phyloP scores from a whole-genome alignment of 2,329 filamentous ascomycete genomes.

The Aspergillus neotritici region DNA sequence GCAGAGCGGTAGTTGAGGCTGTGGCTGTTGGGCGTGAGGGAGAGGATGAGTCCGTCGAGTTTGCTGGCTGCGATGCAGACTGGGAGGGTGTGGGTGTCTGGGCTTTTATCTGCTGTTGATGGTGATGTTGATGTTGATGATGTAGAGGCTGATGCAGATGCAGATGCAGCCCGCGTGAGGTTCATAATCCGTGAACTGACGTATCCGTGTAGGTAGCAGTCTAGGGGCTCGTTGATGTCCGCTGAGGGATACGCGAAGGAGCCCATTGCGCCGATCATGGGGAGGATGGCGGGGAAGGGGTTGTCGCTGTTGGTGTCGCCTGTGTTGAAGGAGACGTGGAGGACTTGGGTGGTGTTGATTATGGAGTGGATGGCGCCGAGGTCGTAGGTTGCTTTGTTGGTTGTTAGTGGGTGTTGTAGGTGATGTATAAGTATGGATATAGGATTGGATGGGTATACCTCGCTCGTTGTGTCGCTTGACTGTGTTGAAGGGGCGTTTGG shows the following conservation, averaged over 20 bases:
- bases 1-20: constrained; percentile 84
- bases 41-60: constrained; percentile 73
- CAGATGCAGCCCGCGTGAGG: constrained; percentile 42
- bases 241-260: constrained; percentile 61
- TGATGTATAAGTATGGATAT: neutral
- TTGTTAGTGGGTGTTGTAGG: constrained; percentile 8
- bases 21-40: constrained; percentile 73
- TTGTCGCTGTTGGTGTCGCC: constrained; percentile 50
- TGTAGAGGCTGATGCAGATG: too few relatives aligned
- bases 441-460: constrained; percentile 42
- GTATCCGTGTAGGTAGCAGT: constrained; percentile 80
- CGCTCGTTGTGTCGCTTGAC: constrained; percentile 62
- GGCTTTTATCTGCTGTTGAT: constrained; percentile 18
- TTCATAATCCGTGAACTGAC: constrained; percentile 73
- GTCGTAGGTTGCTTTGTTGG: constrained; percentile 59
- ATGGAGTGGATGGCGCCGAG: constrained; percentile 67
- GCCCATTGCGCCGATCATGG: constrained; percentile 81
- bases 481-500: constrained; percentile 58
- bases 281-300: constrained; percentile 70
- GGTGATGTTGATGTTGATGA: too few relatives aligned
- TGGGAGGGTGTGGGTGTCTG: constrained; percentile 64
- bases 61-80: constrained; percentile 67
- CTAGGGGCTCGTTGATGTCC: constrained; percentile 58
- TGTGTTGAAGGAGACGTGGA: constrained; percentile 73
- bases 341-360: constrained; percentile 65